A percentile compares a stretch with the other conserved stretches of the same genome.
Conservation (phyloP, 305 asterid species). For the Solanum hybrid region DNA sequence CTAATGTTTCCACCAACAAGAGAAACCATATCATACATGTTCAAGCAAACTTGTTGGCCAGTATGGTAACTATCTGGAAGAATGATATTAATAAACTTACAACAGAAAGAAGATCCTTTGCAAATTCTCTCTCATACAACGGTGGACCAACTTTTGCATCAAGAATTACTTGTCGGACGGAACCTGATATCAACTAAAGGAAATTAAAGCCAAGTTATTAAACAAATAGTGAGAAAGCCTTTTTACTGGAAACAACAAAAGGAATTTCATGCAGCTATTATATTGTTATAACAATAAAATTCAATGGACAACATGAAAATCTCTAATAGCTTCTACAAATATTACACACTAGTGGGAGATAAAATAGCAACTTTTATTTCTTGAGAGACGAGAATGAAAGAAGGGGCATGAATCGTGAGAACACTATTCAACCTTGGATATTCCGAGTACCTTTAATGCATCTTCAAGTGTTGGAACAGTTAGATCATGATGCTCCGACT, state of each 20-base stretch:
- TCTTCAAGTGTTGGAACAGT: slow-evolving; percentile 70
- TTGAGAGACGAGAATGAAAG: background rate
- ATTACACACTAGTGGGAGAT: background rate
- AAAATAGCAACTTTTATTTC: background rate
- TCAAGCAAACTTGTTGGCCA: background rate
- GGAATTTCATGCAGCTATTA: background rate
- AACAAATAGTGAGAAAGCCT: background rate
- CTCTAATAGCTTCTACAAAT: background rate
- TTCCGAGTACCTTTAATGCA: slow-evolving; percentile 52
- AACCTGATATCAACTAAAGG: slow-evolving; percentile 63
- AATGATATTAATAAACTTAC: slow-evolving; percentile 37
- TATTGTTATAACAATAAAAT: background rate
- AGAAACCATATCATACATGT: background rate
- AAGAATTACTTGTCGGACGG: slow-evolving; percentile 70
- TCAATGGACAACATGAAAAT: background rate
- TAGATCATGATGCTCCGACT: slow-evolving; percentile 40
- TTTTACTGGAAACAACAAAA: background rate
- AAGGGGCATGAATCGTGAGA: background rate
- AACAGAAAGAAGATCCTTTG: slow-evolving; percentile 60
- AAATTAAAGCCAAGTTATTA: slow-evolving; percentile 21
- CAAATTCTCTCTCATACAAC: slow-evolving; percentile 68
- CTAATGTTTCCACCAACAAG: background rate
- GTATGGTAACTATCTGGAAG: background rate
- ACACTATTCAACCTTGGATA: background rate
- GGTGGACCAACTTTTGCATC: slow-evolving; percentile 97